Evolutionary conservation across 805 yeast genomes (phyloP).

Genomic region (Sugiyamaella chiloensis): DNA sequence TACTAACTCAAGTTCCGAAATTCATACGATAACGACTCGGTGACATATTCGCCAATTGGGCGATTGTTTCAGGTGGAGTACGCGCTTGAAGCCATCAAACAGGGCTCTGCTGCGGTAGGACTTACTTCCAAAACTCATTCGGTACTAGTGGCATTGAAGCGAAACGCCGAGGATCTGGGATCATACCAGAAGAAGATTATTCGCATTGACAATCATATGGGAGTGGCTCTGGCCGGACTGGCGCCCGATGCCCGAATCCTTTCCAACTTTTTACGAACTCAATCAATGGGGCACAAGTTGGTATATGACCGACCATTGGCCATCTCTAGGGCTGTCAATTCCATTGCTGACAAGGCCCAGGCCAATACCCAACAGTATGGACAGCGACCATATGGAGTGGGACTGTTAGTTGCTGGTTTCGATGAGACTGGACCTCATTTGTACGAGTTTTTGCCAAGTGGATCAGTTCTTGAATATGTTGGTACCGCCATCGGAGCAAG

Average conservation of each 20-base stretch:
- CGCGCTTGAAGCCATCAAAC: slow-evolving; percentile 93
- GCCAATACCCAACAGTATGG: slow-evolving; percentile 94
- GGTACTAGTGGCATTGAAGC: slow-evolving; percentile 84
- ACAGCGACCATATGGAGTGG: slow-evolving; percentile 97
- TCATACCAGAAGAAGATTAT: slow-evolving; percentile 93
- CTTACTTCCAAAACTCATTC: slow-evolving; percentile 81
- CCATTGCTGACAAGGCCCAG: slow-evolving; percentile 96
- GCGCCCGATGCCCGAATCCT: slow-evolving; percentile 98
- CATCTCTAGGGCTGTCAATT: slow-evolving; percentile 74
- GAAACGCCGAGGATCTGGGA: slow-evolving; percentile 96
- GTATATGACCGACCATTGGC: slow-evolving; percentile 83
- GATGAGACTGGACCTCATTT: slow-evolving; percentile 95
- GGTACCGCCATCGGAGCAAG: slow-evolving; percentile 98
- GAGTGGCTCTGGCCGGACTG: slow-evolving; percentile 92
- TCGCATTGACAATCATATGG: slow-evolving; percentile 89
- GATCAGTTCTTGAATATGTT: slow-evolving; percentile 83
- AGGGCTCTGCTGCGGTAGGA: slow-evolving; percentile 97
- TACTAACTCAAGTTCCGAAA: slow-evolving; percentile 70
- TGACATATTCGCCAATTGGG: slow-evolving; percentile 95
- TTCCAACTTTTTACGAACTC: slow-evolving; percentile 83
- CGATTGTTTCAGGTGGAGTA: slow-evolving; percentile 85
- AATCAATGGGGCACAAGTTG: slow-evolving; percentile 83
- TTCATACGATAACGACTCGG: slow-evolving; percentile 97
- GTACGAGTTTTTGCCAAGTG: slow-evolving; percentile 94
- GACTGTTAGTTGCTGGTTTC: slow-evolving; percentile 81